These are phyloP conservation scores for Clathrus columnatus DNA, from an alignment of 768 basidiomycete species.

Conservation along the genomic window DNA sequence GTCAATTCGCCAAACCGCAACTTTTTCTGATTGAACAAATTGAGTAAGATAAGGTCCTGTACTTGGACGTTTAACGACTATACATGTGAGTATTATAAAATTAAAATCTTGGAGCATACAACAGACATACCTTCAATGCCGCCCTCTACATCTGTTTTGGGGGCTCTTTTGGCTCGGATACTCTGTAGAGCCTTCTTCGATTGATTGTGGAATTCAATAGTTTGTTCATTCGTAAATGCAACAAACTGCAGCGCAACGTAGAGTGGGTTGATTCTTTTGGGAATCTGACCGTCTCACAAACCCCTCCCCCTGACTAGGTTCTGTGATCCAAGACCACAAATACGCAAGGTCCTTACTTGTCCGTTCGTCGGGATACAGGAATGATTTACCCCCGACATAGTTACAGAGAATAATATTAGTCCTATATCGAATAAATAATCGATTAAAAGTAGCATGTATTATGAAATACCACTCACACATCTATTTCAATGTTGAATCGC, in stretches of 20 bases:
- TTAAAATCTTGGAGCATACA: too few species aligned
- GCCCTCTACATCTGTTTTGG: too few species aligned
- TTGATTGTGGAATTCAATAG: background rate
- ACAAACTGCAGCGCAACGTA: background rate
- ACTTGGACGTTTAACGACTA: background rate
- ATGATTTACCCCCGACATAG: background rate
- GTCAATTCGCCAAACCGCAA: background rate
- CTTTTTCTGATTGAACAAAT: background rate
- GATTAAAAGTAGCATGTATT: background rate
- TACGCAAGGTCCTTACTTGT: background rate
- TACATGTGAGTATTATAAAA: too few species aligned
- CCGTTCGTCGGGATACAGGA: background rate
- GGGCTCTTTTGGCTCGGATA: background rate
- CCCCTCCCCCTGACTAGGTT: background rate
- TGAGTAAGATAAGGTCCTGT: background rate
- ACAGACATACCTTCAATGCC: too few species aligned
- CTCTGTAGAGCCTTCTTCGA: background rate
- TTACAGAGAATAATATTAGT: background rate
- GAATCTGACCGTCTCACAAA: background rate
- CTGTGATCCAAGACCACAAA: background rate
- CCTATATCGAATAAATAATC: background rate
- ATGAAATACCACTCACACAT: background rate
- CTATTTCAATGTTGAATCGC: background rate
- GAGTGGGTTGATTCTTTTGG: background rate
- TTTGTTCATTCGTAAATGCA: background rate